Conservation (phyloP, 768 basidiomycete genomes). For the Pulveroboletus sp. region DNA sequence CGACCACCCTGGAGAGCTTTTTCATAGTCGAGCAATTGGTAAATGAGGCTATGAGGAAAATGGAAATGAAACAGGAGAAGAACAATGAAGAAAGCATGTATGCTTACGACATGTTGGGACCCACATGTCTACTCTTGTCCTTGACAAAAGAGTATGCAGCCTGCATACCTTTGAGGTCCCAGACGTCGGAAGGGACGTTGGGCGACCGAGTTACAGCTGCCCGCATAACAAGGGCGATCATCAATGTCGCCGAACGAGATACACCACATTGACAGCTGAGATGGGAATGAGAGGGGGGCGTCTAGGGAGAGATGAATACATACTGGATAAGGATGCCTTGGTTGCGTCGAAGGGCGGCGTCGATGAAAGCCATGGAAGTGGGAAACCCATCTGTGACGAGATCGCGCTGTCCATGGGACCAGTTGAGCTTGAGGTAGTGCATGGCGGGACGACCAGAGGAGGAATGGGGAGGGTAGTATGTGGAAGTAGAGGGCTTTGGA, state of each 20-base stretch:
- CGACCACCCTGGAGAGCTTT: slow-evolving; percentile 55
- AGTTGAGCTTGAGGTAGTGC: slow-evolving; percentile 84
- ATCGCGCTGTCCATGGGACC: slow-evolving; percentile 94
- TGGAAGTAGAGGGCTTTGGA: slow-evolving; percentile 36
- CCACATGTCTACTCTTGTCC: slow-evolving; percentile 80
- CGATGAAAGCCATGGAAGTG: slow-evolving; percentile 75
- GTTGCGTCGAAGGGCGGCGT: slow-evolving; percentile 66
- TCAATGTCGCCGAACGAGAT: slow-evolving; percentile 83
- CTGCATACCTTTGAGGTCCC: slow-evolving; percentile 83
- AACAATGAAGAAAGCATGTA: slow-evolving; percentile 20
- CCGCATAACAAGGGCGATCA: slow-evolving; percentile 90
- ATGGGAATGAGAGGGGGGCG: slow-evolving; percentile 12
- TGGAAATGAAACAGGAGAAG: slow-evolving; percentile 20
- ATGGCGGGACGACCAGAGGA: slow-evolving; percentile 69
- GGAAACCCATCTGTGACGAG: slow-evolving; percentile 77
- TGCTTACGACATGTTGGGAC: slow-evolving; percentile 93
- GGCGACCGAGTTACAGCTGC: slow-evolving; percentile 70
- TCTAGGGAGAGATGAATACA: slow-evolving; percentile 32
- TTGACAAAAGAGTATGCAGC: slow-evolving; percentile 87
- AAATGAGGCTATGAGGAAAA: slow-evolving; percentile 64
- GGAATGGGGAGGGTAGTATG: slow-evolving; percentile 64
- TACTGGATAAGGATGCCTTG: slow-evolving; percentile 85
- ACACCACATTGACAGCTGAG: slow-evolving; percentile 89
- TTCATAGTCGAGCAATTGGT: slow-evolving; percentile 90
- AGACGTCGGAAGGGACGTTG: slow-evolving; percentile 67